Evolutionary conservation across 768 basidiomycete species (phyloP).

Genomic region (Lentinula sp.): DNA sequence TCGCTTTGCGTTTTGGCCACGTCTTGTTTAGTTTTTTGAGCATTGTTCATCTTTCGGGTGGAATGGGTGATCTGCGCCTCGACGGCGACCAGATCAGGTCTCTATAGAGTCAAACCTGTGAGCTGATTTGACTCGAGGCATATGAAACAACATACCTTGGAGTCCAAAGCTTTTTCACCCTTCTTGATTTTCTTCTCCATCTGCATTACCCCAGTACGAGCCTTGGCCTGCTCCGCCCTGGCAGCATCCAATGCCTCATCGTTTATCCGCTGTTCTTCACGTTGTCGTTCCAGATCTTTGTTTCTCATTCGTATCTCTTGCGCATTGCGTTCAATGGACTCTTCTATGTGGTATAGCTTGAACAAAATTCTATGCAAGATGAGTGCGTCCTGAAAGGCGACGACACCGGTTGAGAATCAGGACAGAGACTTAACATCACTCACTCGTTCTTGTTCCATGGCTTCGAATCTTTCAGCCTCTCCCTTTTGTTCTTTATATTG

Average conservation of each 20-base stretch:
- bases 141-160: slow-evolving; percentile 47
- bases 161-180: slow-evolving; percentile 83
- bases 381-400: slow-evolving; percentile 57
- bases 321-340: slow-evolving; percentile 69
- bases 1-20: slow-evolving; percentile 49
- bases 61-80: slow-evolving; percentile 89
- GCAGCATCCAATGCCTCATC: slow-evolving; percentile 71
- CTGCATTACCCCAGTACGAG: slow-evolving; percentile 68
- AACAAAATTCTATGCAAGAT: slow-evolving; percentile 80
- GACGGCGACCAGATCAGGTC: slow-evolving; percentile 75
- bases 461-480: slow-evolving; percentile 86
- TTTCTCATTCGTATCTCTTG: slow-evolving; percentile 68
- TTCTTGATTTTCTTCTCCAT: slow-evolving; percentile 87
- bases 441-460: slow-evolving; percentile 68
- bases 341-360: slow-evolving; percentile 86
- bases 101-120: slow-evolving; percentile 34
- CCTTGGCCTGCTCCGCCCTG: slow-evolving; percentile 74
- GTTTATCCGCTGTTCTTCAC: slow-evolving; percentile 62
- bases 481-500: slow-evolving; percentile 96
- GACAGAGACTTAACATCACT: slow-evolving; percentile 17
- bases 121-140: neutral
- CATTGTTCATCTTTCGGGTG: slow-evolving; percentile 69
- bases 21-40: slow-evolving; percentile 54
- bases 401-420: slow-evolving; percentile 2
- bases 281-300: slow-evolving; percentile 58